Evolutionary conservation across 2,329 filamentous ascomycete genomes (phyloP).

Genomic region (Whalleya microplaca): DNA sequence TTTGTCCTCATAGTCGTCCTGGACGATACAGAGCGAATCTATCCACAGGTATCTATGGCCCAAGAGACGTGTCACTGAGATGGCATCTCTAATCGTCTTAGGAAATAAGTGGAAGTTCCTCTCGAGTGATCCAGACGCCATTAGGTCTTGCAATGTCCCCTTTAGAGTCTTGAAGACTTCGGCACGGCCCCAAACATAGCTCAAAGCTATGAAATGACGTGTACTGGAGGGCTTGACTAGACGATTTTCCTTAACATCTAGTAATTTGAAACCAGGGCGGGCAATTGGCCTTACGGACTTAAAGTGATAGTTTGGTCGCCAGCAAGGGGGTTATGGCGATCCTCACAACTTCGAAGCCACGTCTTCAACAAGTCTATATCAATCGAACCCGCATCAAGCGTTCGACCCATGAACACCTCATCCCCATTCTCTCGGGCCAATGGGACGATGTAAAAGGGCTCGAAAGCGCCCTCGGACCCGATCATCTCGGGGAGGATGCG

Average conservation of each 20-base stretch:
- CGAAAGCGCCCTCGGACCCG: slow-evolving; percentile 5
- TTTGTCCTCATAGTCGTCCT: slow-evolving; percentile 28
- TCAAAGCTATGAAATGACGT: slow-evolving; percentile 3
- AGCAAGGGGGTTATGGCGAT: not conserved
- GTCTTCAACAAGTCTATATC: not conserved
- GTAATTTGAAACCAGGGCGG: slow-evolving; percentile 1
- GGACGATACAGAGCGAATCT: too few species aligned
- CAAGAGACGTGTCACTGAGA: slow-evolving; percentile 18
- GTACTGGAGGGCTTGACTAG: not conserved
- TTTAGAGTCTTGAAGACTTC: slow-evolving; percentile 3
- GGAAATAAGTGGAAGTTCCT: not conserved
- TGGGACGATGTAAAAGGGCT: slow-evolving; percentile 7
- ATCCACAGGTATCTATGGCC: slow-evolving; percentile 27
- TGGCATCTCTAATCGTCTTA: slow-evolving; percentile 28
- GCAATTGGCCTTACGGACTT: too few species aligned
- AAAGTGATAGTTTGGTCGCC: too few species aligned
- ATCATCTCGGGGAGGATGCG: slow-evolving; percentile 7
- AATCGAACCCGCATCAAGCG: not conserved
- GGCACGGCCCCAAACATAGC: slow-evolving; percentile 12
- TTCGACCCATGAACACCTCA: not conserved
- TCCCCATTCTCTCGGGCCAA: not conserved
- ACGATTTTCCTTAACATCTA: not conserved
- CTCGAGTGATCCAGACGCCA: not conserved
- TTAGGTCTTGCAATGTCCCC: not conserved
- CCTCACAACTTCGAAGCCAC: not conserved